These are phyloP conservation scores for Neocatenulostroma microsporum DNA, from an alignment of 2,329 filamentous ascomycete genomes.

Conservation along the genomic window DNA sequence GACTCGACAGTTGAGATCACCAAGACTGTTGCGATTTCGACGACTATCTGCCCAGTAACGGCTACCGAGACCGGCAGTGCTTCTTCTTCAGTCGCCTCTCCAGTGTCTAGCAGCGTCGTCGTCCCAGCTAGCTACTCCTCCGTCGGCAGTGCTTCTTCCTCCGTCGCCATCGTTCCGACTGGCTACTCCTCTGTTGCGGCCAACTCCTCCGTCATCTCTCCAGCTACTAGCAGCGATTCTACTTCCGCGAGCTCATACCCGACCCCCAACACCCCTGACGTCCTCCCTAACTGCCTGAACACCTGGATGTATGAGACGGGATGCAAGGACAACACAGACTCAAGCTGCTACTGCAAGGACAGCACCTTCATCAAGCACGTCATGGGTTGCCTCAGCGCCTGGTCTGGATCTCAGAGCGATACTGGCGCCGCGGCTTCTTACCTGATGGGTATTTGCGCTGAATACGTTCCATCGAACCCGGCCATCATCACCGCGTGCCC, in stretches of 20 bases:
- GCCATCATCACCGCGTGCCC: conserved; percentile 71
- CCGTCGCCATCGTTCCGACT: background rate
- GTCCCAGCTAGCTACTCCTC: no score
- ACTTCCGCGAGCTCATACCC: conserved; percentile 9
- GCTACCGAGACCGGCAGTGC: conserved; percentile 11
- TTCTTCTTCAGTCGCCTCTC: background rate
- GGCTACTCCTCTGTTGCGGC: conserved; percentile 1
- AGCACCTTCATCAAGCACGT: conserved; percentile 67
- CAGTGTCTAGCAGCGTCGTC: background rate
- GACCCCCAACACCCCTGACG: conserved; percentile 49
- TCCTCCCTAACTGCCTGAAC: conserved; percentile 84
- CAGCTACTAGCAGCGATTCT: conserved; percentile 1
- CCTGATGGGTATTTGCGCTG: conserved; percentile 81
- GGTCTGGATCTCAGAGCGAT: conserved; percentile 59
- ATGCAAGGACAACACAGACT: conserved; percentile 79
- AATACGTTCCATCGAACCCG: conserved; percentile 68
- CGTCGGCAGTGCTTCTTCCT: no score
- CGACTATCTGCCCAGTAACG: conserved; percentile 35
- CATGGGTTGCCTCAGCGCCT: conserved; percentile 71
- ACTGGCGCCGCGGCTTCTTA: conserved; percentile 66
- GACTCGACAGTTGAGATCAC: conserved; percentile 42
- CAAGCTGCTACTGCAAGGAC: conserved; percentile 79
- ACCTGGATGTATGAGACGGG: conserved; percentile 70
- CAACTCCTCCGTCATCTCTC: background rate
- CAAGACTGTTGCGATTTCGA: conserved; percentile 41